A percentile compares a stretch with the other conserved stretches of the same genome.
These are phyloP conservation scores for rapeseed (Brassica napus) DNA, from an alignment of 345 rosid genomes.

Conservation along the genomic window DNA sequence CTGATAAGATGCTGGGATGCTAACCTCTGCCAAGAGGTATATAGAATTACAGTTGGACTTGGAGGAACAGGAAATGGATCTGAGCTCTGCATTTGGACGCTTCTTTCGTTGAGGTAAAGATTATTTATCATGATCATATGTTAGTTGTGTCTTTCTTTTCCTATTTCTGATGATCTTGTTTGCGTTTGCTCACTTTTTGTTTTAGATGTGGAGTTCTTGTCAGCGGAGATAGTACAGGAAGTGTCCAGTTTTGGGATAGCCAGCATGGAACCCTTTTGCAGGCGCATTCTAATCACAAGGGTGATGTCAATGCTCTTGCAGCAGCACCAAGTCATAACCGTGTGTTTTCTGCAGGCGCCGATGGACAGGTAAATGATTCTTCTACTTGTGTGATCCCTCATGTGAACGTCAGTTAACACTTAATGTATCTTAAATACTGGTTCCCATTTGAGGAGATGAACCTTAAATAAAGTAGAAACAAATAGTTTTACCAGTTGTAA, in stretches of 20 bases:
- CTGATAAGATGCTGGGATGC: conserved; percentile 94
- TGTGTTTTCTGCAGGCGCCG: conserved; percentile 93
- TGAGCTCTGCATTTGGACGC: conserved; percentile 87
- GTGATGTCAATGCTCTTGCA: conserved; percentile 87
- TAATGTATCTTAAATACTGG: background rate
- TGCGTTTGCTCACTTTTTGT: conserved; percentile 16
- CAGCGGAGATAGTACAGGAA: conserved; percentile 90
- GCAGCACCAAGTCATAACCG: conserved; percentile 81
- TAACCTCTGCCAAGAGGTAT: conserved; percentile 62
- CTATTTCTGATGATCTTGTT: conserved; percentile 10
- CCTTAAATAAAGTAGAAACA: background rate
- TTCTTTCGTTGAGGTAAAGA: conserved; percentile 75
- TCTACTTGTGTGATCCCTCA: conserved; percentile 13
- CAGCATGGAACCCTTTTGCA: conserved; percentile 82
- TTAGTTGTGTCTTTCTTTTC: conserved; percentile 2
- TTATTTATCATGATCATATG: background rate
- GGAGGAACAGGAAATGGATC: conserved; percentile 74
- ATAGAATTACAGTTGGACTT: conserved; percentile 82
- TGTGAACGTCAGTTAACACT: background rate
- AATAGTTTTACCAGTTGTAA: background rate
- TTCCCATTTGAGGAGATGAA: background rate
- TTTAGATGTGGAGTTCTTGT: conserved; percentile 81
- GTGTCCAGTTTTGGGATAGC: conserved; percentile 93
- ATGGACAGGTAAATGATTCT: conserved; percentile 72
- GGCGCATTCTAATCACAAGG: conserved; percentile 79